Conservation (phyloP, 345 rosid genomes). For the Rubroshorea leprosula region DNA sequence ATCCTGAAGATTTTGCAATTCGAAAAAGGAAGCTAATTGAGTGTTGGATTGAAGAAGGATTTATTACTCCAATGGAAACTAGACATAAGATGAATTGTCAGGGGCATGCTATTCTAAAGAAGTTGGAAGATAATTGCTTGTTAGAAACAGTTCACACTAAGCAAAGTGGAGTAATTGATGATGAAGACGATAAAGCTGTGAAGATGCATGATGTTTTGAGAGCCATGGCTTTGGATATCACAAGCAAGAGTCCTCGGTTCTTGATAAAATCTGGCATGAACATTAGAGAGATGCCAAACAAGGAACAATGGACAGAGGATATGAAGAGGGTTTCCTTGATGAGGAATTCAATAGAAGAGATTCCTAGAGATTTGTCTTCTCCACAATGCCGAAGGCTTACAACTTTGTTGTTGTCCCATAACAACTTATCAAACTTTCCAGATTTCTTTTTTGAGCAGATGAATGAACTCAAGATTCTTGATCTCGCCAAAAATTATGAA, state of each 20-base stretch:
- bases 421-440: neutral
- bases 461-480: too few relatives aligned
- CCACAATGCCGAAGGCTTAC: neutral
- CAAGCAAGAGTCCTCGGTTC: neutral
- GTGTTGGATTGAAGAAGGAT: too few relatives aligned
- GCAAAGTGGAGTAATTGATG: too few relatives aligned
- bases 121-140: constrained; percentile 14
- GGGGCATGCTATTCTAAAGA: constrained; percentile 16
- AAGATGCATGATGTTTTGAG: too few relatives aligned
- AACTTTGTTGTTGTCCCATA: neutral
- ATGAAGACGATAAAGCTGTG: neutral
- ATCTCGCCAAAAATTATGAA: too few relatives aligned
- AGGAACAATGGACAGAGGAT: constrained; percentile 10
- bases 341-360: neutral
- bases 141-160: constrained; percentile 1
- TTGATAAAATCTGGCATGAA: constrained; percentile 16
- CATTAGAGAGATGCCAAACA: constrained; percentile 6
- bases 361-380: neutral
- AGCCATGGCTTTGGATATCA: constrained; percentile 19
- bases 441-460: too few relatives aligned
- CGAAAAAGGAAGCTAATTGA: too few relatives aligned
- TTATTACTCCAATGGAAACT: too few relatives aligned
- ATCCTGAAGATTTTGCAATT: too few relatives aligned
- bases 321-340: neutral
- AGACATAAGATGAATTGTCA: too few relatives aligned